A percentile compares a stretch with the other conserved stretches of the same genome.
Conservation (phyloP, 2,329 filamentous ascomycete species). For the Ramularia collo-cygni region DNA sequence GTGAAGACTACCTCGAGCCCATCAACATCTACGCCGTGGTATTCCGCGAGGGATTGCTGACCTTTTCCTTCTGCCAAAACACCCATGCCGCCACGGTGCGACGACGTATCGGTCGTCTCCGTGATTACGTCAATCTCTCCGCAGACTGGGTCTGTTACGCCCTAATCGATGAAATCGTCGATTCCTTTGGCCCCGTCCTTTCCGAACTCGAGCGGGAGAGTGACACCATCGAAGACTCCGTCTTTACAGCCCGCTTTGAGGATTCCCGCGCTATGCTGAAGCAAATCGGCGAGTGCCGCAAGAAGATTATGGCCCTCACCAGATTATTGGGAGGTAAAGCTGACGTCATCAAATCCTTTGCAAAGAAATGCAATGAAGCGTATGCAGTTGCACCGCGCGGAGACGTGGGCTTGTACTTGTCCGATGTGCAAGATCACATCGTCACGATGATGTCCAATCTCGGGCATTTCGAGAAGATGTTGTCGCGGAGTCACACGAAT, state of each 20-base stretch:
- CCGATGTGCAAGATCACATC: constrained; percentile 98
- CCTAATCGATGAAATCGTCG: constrained; percentile 96
- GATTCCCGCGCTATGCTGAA: constrained; percentile 84
- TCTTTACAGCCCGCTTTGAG: constrained; percentile 84
- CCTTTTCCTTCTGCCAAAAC: constrained; percentile 87
- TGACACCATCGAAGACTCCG: constrained; percentile 88
- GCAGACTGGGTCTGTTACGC: constrained; percentile 99
- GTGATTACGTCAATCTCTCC: constrained; percentile 89
- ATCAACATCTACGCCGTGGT: constrained; percentile 97
- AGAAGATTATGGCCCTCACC: constrained; percentile 90
- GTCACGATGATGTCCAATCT: constrained; percentile 98
- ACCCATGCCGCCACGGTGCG: constrained; percentile 82
- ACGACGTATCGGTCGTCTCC: constrained; percentile 82
- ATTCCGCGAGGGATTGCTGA: constrained; percentile 88
- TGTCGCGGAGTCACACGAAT: constrained; percentile 88
- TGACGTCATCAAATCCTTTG: constrained; percentile 96
- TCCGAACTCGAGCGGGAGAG: constrained; percentile 80
- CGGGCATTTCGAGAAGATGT: constrained; percentile 94
- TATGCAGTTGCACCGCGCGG: constrained; percentile 92
- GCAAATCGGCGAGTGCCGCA: constrained; percentile 81
- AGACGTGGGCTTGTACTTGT: constrained; percentile 93
- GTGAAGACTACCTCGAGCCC: constrained; percentile 79
- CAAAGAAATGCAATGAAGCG: constrained; percentile 97
- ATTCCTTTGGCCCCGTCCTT: constrained; percentile 87
- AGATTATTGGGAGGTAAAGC: constrained; percentile 92